A percentile compares a stretch with the other conserved stretches of the same genome.
These are phyloP conservation scores for Neurospora sp. DNA, from an alignment of 495 filamentous ascomycete genomes.

Conservation along the genomic window DNA sequence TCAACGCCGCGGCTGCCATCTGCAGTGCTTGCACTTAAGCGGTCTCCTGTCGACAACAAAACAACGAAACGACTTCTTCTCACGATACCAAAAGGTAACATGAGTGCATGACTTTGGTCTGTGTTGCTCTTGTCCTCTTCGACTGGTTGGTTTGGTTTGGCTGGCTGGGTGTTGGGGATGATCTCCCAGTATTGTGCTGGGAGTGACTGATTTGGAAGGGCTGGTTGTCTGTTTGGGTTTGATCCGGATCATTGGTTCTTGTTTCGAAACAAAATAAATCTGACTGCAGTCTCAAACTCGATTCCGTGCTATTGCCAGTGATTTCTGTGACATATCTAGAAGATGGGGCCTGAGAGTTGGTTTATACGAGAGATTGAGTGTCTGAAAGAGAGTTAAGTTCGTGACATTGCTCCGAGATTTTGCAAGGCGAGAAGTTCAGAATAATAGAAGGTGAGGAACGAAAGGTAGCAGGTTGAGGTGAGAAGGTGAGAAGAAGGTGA, in stretches of 20 bases:
- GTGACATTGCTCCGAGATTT: background rate
- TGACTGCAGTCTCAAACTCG: background rate
- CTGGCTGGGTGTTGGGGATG: background rate
- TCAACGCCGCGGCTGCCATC: background rate
- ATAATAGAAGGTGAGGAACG: background rate
- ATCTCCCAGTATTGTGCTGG: background rate
- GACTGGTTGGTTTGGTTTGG: background rate
- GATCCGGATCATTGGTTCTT: background rate
- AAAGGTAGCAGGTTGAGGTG: background rate
- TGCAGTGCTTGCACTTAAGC: background rate
- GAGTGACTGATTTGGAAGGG: background rate
- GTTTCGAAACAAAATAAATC: background rate
- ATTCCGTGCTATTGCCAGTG: background rate
- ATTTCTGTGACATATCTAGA: background rate
- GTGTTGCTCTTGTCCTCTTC: constrained; percentile 3
- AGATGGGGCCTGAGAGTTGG: background rate
- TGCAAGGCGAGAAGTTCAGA: background rate
- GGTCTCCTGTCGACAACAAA: background rate
- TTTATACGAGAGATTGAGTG: background rate
- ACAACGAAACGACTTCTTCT: background rate
- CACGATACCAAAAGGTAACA: background rate
- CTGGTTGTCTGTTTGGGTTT: background rate
- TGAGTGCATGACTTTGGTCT: constrained; percentile 6
- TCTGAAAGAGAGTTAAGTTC: background rate
- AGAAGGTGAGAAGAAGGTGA: background rate